These are phyloP conservation scores for Lipomyces mesembrius DNA, from an alignment of 805 yeast species.

Conservation along the genomic window DNA sequence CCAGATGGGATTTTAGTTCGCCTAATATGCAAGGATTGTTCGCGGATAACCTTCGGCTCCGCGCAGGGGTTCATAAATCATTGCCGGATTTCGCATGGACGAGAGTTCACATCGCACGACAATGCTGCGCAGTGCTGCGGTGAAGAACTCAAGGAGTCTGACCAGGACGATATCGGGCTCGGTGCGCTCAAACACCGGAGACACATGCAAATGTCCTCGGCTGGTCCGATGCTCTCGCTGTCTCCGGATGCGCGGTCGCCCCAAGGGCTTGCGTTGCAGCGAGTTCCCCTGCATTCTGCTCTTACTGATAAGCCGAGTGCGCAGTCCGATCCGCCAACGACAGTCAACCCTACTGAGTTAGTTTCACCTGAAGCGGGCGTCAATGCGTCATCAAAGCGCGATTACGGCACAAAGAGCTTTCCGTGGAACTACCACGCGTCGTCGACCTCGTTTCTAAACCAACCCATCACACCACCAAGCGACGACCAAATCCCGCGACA, in stretches of 20 bases:
- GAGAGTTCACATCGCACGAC: conserved; percentile 71
- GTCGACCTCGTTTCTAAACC: conserved; percentile 13
- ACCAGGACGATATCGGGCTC: conserved; percentile 58
- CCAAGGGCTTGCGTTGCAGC: not conserved
- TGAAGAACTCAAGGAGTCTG: conserved; percentile 61
- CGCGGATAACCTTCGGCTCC: conserved; percentile 69
- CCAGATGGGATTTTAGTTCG: conserved; percentile 71
- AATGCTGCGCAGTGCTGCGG: conserved; percentile 75
- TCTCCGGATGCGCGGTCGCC: conserved; percentile 11
- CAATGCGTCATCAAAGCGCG: conserved; percentile 13
- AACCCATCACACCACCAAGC: conserved; percentile 35
- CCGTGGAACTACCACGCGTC: conserved; percentile 24
- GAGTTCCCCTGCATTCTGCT: not conserved
- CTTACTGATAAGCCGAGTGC: not conserved
- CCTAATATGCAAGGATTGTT: conserved; percentile 70
- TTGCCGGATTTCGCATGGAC: conserved; percentile 72
- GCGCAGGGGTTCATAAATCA: conserved; percentile 84
- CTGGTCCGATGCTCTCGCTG: conserved; percentile 12
- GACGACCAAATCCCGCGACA: conserved; percentile 35
- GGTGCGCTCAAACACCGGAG: conserved; percentile 57
- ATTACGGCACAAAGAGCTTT: conserved; percentile 26
- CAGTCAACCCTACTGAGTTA: not conserved
- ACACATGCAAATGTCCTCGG: conserved; percentile 25
- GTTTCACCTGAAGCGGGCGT: not conserved
- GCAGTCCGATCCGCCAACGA: conserved; percentile 2